phyloP scores from a whole-genome alignment of 371 early-diverging fungal genomes.

The Fennellomyces sp. region DNA sequence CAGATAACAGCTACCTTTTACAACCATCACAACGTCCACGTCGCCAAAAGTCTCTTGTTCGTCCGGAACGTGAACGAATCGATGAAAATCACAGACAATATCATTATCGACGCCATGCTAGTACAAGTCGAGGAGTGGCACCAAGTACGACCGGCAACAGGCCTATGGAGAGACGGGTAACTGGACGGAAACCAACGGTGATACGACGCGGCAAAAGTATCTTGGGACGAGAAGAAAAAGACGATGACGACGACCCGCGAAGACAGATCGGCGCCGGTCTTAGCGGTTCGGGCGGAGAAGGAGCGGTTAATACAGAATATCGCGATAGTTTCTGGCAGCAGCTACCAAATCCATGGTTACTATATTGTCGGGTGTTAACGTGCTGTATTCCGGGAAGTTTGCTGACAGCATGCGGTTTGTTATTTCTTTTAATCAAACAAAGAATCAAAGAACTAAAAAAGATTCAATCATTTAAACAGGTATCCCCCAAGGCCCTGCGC shows the following conservation, averaged over 20 bases:
- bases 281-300: not conserved
- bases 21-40: slow-evolving; percentile 15
- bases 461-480: slow-evolving; percentile 24
- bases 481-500: slow-evolving; percentile 52
- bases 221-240: slow-evolving; percentile 49
- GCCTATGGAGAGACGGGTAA: slow-evolving; percentile 27
- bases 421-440: not conserved
- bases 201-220: slow-evolving; percentile 48
- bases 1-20: not conserved
- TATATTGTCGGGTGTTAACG: slow-evolving; percentile 54
- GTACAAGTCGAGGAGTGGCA: slow-evolving; percentile 26
- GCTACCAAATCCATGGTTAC: slow-evolving; percentile 44
- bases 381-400: slow-evolving; percentile 51
- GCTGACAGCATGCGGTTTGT: slow-evolving; percentile 13
- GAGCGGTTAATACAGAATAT: slow-evolving; percentile 2
- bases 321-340: slow-evolving; percentile 6
- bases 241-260: slow-evolving; percentile 14
- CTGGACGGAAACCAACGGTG: slow-evolving; percentile 13
- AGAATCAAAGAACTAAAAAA: not conserved
- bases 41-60: slow-evolving; percentile 68
- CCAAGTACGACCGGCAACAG: slow-evolving; percentile 44
- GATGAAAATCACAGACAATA: slow-evolving; percentile 58
- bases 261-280: not conserved
- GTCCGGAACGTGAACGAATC: slow-evolving; percentile 73
- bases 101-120: slow-evolving; percentile 51